A percentile compares a stretch with the other conserved stretches of the same genome.
Evolutionary conservation across 2,329 filamentous ascomycete species (phyloP).

Genomic region (Teratosphaeria nubilosa): DNA sequence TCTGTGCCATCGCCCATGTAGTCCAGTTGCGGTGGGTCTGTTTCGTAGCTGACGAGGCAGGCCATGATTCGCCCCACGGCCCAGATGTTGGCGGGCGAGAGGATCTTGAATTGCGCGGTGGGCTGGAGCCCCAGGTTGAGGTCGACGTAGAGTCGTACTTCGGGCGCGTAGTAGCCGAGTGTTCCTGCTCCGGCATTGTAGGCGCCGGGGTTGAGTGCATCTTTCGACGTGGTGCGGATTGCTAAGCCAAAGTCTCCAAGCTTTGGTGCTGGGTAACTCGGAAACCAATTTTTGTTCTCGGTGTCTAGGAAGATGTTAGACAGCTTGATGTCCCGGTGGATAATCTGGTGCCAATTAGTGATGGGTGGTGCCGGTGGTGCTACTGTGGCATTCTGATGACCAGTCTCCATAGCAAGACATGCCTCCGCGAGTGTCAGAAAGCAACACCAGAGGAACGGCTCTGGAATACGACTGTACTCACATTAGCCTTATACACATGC

Average conservation of each 20-base stretch:
- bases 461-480: background rate
- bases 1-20: background rate
- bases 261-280: conserved; percentile 1
- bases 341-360: conserved; percentile 3
- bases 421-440: background rate
- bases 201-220: background rate
- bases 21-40: background rate
- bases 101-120: background rate
- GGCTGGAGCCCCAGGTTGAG: background rate
- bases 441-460: background rate
- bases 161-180: background rate
- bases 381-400: background rate
- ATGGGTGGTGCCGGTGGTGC: background rate
- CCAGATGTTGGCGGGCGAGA: background rate
- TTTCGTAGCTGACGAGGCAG: background rate
- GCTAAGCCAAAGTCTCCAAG: conserved; percentile 12
- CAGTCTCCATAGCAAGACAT: background rate
- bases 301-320: conserved; percentile 12
- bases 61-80: background rate
- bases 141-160: background rate
- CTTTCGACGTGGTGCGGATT: conserved; percentile 4
- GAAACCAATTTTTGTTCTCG: conserved; percentile 1
- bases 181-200: background rate
- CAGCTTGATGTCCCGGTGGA: conserved; percentile 15
- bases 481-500: background rate